phyloP scores from a whole-genome alignment of 176 grass and related monocot genomes.

The Olyra latifolia region DNA sequence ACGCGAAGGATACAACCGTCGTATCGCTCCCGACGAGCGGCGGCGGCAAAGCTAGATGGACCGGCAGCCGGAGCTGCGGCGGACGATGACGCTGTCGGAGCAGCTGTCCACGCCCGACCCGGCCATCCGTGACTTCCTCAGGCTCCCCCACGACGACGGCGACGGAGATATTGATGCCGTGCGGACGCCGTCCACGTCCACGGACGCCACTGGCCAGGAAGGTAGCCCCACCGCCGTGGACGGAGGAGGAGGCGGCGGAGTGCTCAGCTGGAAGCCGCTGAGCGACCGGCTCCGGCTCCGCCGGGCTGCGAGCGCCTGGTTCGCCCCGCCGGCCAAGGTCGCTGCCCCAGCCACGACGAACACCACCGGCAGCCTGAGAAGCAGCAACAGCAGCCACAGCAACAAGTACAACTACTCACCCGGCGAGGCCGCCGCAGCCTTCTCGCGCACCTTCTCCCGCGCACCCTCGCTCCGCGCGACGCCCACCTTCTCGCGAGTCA shows the following conservation, averaged over 20 bases:
- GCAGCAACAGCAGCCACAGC: constrained; percentile 4
- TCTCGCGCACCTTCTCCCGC: constrained; percentile 18
- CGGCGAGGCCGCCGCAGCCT: constrained; percentile 36
- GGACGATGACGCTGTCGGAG: constrained; percentile 66
- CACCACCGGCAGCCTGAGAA: neutral
- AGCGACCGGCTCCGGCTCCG: constrained; percentile 58
- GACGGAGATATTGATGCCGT: neutral
- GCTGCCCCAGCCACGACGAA: neutral
- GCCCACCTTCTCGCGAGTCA: constrained; percentile 34
- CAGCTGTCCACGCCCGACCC: constrained; percentile 54
- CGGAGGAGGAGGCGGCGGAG: constrained; percentile 6
- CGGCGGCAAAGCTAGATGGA: constrained; percentile 37
- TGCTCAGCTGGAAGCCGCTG: constrained; percentile 65
- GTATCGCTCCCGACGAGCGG: neutral
- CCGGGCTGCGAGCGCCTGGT: constrained; percentile 40
- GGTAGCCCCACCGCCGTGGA: neutral
- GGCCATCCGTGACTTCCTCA: constrained; percentile 51
- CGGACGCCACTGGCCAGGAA: constrained; percentile 1
- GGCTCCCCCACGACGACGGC: constrained; percentile 30
- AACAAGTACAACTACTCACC: constrained; percentile 41
- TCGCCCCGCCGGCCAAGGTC: neutral
- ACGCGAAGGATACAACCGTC: neutral
- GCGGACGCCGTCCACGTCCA: neutral
- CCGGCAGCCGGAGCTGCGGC: constrained; percentile 40
- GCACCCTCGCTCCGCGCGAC: constrained; percentile 25